Base-by-base conservation (phyloP, 2,329 filamentous ascomycete species). In the Trichoderma sp. region DNA sequence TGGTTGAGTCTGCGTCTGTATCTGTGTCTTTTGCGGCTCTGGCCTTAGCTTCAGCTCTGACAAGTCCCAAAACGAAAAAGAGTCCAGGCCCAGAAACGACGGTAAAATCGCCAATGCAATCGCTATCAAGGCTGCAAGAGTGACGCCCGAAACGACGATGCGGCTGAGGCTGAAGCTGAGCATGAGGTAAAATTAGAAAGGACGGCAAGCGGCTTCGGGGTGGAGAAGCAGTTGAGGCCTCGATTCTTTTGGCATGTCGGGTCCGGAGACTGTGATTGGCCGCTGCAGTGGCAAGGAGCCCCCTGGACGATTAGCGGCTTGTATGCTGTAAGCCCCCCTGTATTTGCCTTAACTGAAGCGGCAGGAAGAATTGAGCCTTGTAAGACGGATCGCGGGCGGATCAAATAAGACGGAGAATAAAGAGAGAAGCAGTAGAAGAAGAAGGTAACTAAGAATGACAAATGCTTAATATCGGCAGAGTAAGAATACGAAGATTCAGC, bases 151-250 rank as follows among this genome's bases (percentile, higher is more conserved):
- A 26, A 58, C 34, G 34, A 58, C 30, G 15, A 32, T 58, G 26
- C 59, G 47, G 59, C 57, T 64, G 59, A 65, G 23, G 36, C 36
- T 57, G 59, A 71, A 57, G 53, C 50, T 64, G 61, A n/a, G 34
- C 59, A 71, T 71, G 68, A 71, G 68, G 68, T 39, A 59, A 71
- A 71, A 71, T 62, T 65, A 62, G 34, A 58, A 58, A 64, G 66
- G 57, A 69, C 50, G 39, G 57, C 55, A 61, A 61, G 66, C 26
- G 43, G 28, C 43, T 28, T 30, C 12, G 15, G 12, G 53, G 68
- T 59, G 68, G 68, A 71, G 68, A 71, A 71, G 61, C 57, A 11
- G 9, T 20, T 20, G 23, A 13, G 23, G 20, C 28, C 17, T 59
- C 34, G 23, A 43, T 15, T 57, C 26, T 20, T 67, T 13, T 58